Percentiles rank a stretch among this genome's conserved stretches.
These are phyloP conservation scores for Globisporangium carolinianum DNA, from an alignment of 352 stramenopile species.

Conservation along the genomic window DNA sequence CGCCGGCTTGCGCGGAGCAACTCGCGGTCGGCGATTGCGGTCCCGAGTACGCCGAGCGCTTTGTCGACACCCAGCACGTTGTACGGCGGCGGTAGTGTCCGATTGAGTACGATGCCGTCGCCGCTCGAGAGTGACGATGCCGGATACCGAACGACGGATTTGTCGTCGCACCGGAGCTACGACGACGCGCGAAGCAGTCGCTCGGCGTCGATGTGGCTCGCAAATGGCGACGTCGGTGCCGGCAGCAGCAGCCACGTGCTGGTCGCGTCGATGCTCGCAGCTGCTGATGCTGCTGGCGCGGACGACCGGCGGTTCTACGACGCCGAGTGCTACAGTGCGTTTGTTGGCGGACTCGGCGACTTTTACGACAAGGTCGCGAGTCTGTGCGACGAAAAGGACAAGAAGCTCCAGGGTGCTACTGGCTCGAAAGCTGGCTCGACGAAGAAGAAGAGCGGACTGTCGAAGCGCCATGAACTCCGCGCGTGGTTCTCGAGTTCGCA, in stretches of 20 bases:
- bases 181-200: slow-evolving; percentile 37
- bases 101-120: slow-evolving; percentile 16
- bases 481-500: slow-evolving; percentile 81
- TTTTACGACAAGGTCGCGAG: slow-evolving; percentile 57
- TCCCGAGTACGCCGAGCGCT: slow-evolving; percentile 29
- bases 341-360: slow-evolving; percentile 50
- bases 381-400: slow-evolving; percentile 53
- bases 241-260: slow-evolving; percentile 21
- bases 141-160: slow-evolving; percentile 1
- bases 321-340: slow-evolving; percentile 40
- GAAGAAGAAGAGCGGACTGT: slow-evolving; percentile 40
- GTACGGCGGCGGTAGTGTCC: slow-evolving; percentile 6
- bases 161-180: slow-evolving; percentile 22
- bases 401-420: slow-evolving; percentile 35
- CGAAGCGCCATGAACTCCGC: slow-evolving; percentile 78
- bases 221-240: slow-evolving; percentile 10
- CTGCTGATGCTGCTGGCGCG: neutral
- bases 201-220: slow-evolving; percentile 15
- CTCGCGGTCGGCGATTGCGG: neutral
- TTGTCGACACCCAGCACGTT: slow-evolving; percentile 19
- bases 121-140: slow-evolving; percentile 11
- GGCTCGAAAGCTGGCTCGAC: slow-evolving; percentile 22
- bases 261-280: slow-evolving; percentile 14
- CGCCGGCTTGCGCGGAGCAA: slow-evolving; percentile 15
- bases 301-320: slow-evolving; percentile 65